Conservation (phyloP, 1,284 basidiomycete species). For the Fistulina hepatica region DNA sequence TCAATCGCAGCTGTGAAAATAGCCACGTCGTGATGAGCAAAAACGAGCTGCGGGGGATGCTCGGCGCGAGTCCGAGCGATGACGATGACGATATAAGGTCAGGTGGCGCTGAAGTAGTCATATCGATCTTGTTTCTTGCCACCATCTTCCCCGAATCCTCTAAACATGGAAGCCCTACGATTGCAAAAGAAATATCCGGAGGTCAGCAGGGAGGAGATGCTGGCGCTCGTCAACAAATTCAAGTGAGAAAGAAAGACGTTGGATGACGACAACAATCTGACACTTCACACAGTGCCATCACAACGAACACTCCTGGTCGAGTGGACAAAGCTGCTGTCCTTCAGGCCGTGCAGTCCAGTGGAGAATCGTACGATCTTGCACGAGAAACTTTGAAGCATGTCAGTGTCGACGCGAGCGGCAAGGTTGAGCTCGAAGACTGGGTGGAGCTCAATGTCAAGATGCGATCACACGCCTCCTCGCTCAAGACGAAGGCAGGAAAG, state of each 20-base stretch:
- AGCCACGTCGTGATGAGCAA: no score
- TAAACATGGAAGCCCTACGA: conserved; percentile 78
- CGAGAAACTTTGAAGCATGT: conserved; percentile 91
- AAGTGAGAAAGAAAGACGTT: conserved; percentile 49
- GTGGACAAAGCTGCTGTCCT: conserved; percentile 77
- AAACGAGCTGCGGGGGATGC: no score
- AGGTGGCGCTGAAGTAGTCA: conserved; percentile 5
- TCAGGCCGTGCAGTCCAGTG: conserved; percentile 62
- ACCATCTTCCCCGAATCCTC: no score
- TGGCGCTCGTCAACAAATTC: conserved; percentile 86
- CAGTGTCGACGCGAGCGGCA: conserved; percentile 88
- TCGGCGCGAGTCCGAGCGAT: no score
- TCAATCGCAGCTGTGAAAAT: no score
- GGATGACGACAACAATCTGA: conserved; percentile 3
- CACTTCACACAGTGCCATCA: conserved; percentile 48
- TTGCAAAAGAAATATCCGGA: conserved; percentile 92
- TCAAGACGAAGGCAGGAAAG: conserved; percentile 76
- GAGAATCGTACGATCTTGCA: conserved; percentile 86
- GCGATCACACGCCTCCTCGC: conserved; percentile 43
- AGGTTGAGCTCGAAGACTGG: conserved; percentile 97
- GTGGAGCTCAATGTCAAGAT: conserved; percentile 89
- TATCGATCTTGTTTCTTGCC: not conserved
- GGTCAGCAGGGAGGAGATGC: conserved; percentile 86
- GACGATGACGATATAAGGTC: not conserved
- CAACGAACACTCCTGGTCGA: conserved; percentile 77